Base-by-base conservation (phyloP, 2,329 filamentous ascomycete species). In the Juglanconis oblonga region DNA sequence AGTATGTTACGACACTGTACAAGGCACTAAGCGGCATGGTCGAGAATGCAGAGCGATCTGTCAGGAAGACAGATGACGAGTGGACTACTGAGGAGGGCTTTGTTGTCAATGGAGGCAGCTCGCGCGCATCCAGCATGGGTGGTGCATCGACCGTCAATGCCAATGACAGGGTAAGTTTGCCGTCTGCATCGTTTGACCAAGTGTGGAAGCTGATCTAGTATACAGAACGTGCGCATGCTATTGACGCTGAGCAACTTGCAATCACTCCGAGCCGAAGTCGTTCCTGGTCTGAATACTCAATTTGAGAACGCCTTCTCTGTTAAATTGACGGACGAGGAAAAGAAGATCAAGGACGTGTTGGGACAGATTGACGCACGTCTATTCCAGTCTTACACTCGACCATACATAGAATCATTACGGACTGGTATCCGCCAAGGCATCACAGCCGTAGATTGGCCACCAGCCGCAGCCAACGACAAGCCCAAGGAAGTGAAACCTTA, bases 301-400 rank as follows among this genome's bases (percentile, higher is more conserved):
- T 99, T 98, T 69, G 95, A 99, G 72, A 92, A 91, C 53, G 86
- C 91, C 58, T 99, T 99, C 75, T 92, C 91, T 1, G 91, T 98
- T 64, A 96, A 96, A 70, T 83, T 99, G 62, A 96, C 92, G 1
- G 94, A 97, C 64, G 95, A 99, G 75, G 89, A 88, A 58, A 94
- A 94, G 73, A 95, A 91, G 0, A 94, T 99, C 70, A 88, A 89
- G 58, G 92, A 98, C 69, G 92, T 96, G 3, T 87, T 98, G 11
- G 84, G 85, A 14, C 92, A 98, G 72, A 97, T 99, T 65, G 93
- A 98, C 70, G 84, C 88, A 11, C 88, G 91, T 5, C 87, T 99
- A 40, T 99, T 99, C 82, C 86, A 92, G 68, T 92, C 92, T 2
- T 99, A 97, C 76, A 96, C 92, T 13, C 87, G 87, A 31, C 92